A percentile compares a stretch with the other conserved stretches of the same genome.
phyloP scores from a whole-genome alignment of 2,329 filamentous ascomycete species.

The Xylariaceae sp. region DNA sequence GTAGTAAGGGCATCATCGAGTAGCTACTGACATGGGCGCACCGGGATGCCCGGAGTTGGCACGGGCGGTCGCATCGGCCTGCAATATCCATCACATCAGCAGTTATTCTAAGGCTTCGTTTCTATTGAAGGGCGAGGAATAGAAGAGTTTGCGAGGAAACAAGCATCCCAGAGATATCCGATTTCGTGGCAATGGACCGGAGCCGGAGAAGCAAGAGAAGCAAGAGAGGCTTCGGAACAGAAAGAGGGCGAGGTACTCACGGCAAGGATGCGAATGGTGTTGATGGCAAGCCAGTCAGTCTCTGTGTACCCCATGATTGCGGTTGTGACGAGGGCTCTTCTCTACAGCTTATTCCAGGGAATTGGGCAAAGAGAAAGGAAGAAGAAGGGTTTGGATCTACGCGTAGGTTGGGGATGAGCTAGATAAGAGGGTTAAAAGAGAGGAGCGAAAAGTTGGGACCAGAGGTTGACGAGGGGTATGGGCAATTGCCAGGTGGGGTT shows the following conservation, averaged over 20 bases:
- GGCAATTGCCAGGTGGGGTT: not conserved
- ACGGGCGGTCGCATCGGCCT: constrained; percentile 96
- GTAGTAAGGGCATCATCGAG: constrained; percentile 1
- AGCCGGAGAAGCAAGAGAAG: constrained; percentile 19
- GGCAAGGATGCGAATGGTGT: constrained; percentile 94
- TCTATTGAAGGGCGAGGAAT: not conserved
- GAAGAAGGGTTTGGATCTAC: constrained; percentile 3
- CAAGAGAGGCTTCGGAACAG: not conserved
- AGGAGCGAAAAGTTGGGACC: not conserved
- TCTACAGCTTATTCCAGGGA: constrained; percentile 16
- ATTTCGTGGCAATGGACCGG: constrained; percentile 31
- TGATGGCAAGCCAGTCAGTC: constrained; percentile 84
- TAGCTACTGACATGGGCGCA: constrained; percentile 73
- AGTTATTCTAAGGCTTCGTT: constrained; percentile 3
- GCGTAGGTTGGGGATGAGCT: too few species aligned
- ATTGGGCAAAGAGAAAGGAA: constrained; percentile 9
- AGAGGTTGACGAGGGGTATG: not conserved
- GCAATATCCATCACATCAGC: constrained; percentile 24
- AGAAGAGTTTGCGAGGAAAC: constrained; percentile 14
- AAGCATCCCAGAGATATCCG: constrained; percentile 5
- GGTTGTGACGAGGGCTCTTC: constrained; percentile 20
- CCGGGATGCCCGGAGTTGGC: constrained; percentile 98
- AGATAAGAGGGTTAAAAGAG: not conserved
- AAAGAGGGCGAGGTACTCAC: constrained; percentile 52
- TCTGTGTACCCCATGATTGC: constrained; percentile 82